phyloP scores from a whole-genome alignment of 2,329 filamentous ascomycete genomes.

The Chaetomiaceae sp. region DNA sequence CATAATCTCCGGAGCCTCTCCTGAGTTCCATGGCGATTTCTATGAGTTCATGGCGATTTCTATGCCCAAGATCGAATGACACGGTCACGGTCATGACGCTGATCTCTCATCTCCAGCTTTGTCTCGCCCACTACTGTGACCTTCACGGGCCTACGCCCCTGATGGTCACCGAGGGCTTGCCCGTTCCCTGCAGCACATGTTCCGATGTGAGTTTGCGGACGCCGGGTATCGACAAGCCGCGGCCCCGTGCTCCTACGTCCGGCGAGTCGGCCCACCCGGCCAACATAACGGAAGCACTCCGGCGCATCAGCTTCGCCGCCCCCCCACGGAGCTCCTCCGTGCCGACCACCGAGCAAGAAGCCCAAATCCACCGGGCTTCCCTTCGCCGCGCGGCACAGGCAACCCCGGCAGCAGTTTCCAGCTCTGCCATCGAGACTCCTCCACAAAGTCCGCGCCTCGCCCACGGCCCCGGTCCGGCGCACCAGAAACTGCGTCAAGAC shows the following conservation, averaged over 20 bases:
- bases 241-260: slow-evolving; percentile 35
- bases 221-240: slow-evolving; percentile 31
- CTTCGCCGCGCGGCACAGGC: slow-evolving; percentile 35
- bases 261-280: slow-evolving; percentile 29
- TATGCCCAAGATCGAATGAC: background rate
- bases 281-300: slow-evolving; percentile 41
- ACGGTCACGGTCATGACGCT: slow-evolving; percentile 29
- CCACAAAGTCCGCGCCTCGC: slow-evolving; percentile 48
- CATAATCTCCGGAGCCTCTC: too few species aligned
- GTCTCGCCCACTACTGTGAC: slow-evolving; percentile 65
- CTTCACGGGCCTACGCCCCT: slow-evolving; percentile 62
- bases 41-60: too few species aligned
- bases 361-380: slow-evolving; percentile 37
- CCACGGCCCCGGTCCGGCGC: slow-evolving; percentile 27
- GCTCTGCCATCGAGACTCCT: slow-evolving; percentile 48
- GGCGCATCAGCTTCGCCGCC: slow-evolving; percentile 39
- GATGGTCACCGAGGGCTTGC: slow-evolving; percentile 63
- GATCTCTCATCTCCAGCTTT: slow-evolving; percentile 50
- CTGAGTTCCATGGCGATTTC: background rate
- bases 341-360: slow-evolving; percentile 40
- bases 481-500: slow-evolving; percentile 40
- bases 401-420: slow-evolving; percentile 21
- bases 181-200: slow-evolving; percentile 54
- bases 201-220: slow-evolving; percentile 39
- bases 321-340: slow-evolving; percentile 38